Evolutionary conservation across 345 rosid genomes (phyloP).

Genomic region (Turnera subulata): DNA sequence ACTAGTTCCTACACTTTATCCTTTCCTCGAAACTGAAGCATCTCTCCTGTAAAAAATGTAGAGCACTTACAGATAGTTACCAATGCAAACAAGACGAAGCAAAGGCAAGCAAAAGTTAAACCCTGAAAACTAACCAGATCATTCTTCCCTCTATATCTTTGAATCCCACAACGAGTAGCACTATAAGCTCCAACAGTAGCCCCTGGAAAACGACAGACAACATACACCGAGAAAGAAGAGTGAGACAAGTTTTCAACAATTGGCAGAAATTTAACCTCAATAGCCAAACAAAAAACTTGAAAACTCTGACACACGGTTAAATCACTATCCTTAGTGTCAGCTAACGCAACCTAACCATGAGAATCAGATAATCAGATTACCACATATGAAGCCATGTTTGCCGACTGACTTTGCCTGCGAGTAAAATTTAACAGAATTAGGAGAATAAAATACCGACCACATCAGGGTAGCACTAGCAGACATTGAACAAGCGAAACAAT

Average conservation of each 20-base stretch:
- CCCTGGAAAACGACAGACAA: slow-evolving; percentile 34
- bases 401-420: slow-evolving; percentile 62
- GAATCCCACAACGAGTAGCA: slow-evolving; percentile 58
- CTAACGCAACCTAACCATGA: no score
- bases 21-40: background rate
- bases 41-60: no score
- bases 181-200: slow-evolving; percentile 70
- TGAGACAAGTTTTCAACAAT: background rate
- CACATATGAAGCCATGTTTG: slow-evolving; percentile 58
- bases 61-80: no score
- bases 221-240: background rate
- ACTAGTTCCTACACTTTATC: background rate
- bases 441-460: background rate
- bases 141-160: slow-evolving; percentile 51
- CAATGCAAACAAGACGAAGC: background rate
- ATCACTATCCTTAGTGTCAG: no score
- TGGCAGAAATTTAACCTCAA: no score
- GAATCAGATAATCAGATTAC: slow-evolving; percentile 31
- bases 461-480: background rate
- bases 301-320: no score
- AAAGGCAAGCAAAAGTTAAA: background rate
- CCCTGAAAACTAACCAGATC: slow-evolving; percentile 80
- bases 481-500: background rate
- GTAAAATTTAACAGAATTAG: slow-evolving; percentile 3
- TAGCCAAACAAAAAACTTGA: no score